Evolutionary conservation across 768 basidiomycete genomes (phyloP).

Genomic region (Pholiota molesta): DNA sequence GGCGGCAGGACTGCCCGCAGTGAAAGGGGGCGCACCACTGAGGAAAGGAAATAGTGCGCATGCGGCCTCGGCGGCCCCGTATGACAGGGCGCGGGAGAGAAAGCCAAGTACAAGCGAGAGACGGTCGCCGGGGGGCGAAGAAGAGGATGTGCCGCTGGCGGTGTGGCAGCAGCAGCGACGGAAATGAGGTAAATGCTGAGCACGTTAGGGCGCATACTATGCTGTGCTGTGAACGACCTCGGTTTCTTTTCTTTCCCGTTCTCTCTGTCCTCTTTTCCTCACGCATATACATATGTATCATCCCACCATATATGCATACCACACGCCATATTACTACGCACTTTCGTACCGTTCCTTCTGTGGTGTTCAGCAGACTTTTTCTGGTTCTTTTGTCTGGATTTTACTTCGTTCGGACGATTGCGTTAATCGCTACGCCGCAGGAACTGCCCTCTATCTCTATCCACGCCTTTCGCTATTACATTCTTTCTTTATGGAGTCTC

Average conservation of each 20-base stretch:
- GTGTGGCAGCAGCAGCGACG: constrained; percentile 78
- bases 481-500: background rate
- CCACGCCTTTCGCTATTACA: background rate
- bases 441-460: background rate
- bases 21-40: constrained; percentile 48
- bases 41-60: constrained; percentile 72
- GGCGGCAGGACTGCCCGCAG: constrained; percentile 28
- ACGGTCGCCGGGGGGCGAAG: constrained; percentile 48
- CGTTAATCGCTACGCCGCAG: background rate
- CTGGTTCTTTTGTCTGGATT: background rate
- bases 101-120: constrained; percentile 37
- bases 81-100: background rate
- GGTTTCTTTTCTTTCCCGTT: background rate
- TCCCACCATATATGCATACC: background rate
- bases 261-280: background rate
- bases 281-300: background rate
- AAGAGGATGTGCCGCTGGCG: constrained; percentile 82
- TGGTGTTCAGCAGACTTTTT: background rate
- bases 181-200: constrained; percentile 34
- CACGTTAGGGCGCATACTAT: background rate
- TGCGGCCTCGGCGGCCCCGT: constrained; percentile 42
- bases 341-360: background rate
- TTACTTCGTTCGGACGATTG: background rate
- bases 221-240: background rate
- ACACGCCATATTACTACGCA: background rate